A percentile compares a stretch with the other conserved stretches of the same genome.
phyloP scores from a whole-genome alignment of 495 filamentous ascomycete species.

The Cercophora newfieldiana region DNA sequence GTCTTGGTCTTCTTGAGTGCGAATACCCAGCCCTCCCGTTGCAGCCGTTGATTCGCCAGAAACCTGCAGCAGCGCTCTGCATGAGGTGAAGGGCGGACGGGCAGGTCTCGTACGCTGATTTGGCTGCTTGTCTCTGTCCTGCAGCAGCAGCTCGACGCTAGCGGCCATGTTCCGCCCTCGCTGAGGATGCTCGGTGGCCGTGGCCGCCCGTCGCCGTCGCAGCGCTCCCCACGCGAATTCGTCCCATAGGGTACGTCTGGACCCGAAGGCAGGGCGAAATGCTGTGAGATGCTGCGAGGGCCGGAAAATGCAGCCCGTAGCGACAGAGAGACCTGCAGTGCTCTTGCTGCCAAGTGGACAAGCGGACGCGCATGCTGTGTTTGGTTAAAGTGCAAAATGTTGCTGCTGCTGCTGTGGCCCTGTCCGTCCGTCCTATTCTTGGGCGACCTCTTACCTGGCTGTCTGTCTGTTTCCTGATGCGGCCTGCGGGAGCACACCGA shows the following conservation, averaged over 20 bases:
- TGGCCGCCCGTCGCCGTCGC: neutral
- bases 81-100: slow-evolving; percentile 9
- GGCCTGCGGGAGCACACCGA: slow-evolving; percentile 1
- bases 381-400: neutral
- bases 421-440: neutral
- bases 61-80: slow-evolving; percentile 16
- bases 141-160: slow-evolving; percentile 12
- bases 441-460: neutral
- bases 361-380: neutral
- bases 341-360: neutral
- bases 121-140: slow-evolving; percentile 15
- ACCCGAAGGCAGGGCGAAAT: neutral
- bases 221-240: slow-evolving; percentile 6
- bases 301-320: slow-evolving; percentile 10
- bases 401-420: neutral
- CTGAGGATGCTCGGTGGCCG: neutral
- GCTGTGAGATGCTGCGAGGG: slow-evolving; percentile 10
- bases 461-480: neutral
- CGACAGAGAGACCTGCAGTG: slow-evolving; percentile 10
- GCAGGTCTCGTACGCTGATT: slow-evolving; percentile 22
- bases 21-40: neutral
- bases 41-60: slow-evolving; percentile 18
- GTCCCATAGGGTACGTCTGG: too few relatives aligned
- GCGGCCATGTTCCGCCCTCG: neutral
- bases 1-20: slow-evolving; percentile 11